phyloP scores from a whole-genome alignment of 495 filamentous ascomycete genomes.

The Pyronema omphalodes region DNA sequence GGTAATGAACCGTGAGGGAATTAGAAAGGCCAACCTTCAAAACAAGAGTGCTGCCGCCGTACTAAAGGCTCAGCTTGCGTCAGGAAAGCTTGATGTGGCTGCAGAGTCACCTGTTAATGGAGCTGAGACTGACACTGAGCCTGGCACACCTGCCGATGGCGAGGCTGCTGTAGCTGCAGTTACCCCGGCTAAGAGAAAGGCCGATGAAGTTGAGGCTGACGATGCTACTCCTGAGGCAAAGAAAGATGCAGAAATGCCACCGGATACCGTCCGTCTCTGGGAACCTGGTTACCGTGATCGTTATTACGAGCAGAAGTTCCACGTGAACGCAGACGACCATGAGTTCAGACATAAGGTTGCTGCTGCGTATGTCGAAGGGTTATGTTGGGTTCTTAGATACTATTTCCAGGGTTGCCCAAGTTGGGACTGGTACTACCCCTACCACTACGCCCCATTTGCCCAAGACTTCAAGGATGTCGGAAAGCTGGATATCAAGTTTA shows the following conservation, averaged over 20 bases:
- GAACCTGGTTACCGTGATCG: conserved; percentile 85
- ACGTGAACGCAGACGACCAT: conserved; percentile 60
- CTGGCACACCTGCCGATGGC: neutral
- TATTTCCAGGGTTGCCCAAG: conserved; percentile 97
- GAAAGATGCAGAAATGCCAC: conserved; percentile 39
- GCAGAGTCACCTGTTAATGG: conserved; percentile 4
- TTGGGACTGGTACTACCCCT: conserved; percentile 98
- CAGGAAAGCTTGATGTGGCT: conserved; percentile 18
- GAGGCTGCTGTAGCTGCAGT: neutral
- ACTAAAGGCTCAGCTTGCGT: conserved; percentile 61
- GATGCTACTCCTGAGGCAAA: conserved; percentile 31
- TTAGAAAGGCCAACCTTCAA: conserved; percentile 59
- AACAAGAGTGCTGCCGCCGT: conserved; percentile 90
- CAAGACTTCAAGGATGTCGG: conserved; percentile 78
- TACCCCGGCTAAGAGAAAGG: conserved; percentile 35
- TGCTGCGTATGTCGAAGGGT: conserved; percentile 81
- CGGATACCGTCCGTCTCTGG: conserved; percentile 80
- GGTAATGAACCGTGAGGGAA: conserved; percentile 60
- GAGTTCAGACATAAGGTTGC: conserved; percentile 85
- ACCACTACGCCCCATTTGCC: conserved; percentile 95
- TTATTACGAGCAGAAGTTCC: conserved; percentile 96
- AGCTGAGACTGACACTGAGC: conserved; percentile 2
- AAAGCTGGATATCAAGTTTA: conserved; percentile 61
- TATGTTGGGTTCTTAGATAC: conserved; percentile 95
- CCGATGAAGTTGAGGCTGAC: conserved; percentile 41